Base-by-base conservation (phyloP, 805 yeast species). In the Lipomyces mesembrius region DNA sequence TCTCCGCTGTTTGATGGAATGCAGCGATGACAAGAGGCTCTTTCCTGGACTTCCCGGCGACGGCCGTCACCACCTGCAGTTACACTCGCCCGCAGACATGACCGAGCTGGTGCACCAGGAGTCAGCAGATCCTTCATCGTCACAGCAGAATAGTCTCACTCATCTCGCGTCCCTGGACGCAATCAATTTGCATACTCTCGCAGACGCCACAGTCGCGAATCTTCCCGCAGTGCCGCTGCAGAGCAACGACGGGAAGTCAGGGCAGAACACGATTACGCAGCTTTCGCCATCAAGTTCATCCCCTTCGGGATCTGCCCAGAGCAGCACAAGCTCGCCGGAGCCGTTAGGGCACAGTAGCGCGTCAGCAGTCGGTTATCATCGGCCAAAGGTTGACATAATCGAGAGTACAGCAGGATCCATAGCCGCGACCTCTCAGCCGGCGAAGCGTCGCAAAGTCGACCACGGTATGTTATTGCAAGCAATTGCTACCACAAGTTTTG, bases 391-490 rank as follows among this genome's bases (percentile, higher is more conserved):
- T 37, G 59, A 9, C 29, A 27, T 3, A 32, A 46, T 7, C 34
- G 51, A 7, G 49, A 12, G n/a, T 4, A 34, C 27, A 3, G 49
- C 51, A 7, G 49, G 17, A 14, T 8, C 34, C 29, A 3, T 39
- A 20, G 49, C 29, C n/a, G 8, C 59, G 27, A 9, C 59, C 17
- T 34, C 59, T 25, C 59, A 56, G 49, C 49, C 22, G 52, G 32
- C 46, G 55, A 66, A 63, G 51, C 51, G 69, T 46, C 57, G 69
- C 27, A 67, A 67, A 20, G 69, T 64, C 7, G 71, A 67, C 39
- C 71, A 67, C 35, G 70, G 70, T 66, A 22, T 22, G 67, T 37
- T 43, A 39, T 25, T 7, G 9, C 25, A 14, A 32, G 52, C 57
- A 22, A 32, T 11, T 53, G 2, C 39, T 37, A 25, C 2, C 7